phyloP scores from a whole-genome alignment of 805 yeast genomes.

The Wickerhamiella brachini region DNA sequence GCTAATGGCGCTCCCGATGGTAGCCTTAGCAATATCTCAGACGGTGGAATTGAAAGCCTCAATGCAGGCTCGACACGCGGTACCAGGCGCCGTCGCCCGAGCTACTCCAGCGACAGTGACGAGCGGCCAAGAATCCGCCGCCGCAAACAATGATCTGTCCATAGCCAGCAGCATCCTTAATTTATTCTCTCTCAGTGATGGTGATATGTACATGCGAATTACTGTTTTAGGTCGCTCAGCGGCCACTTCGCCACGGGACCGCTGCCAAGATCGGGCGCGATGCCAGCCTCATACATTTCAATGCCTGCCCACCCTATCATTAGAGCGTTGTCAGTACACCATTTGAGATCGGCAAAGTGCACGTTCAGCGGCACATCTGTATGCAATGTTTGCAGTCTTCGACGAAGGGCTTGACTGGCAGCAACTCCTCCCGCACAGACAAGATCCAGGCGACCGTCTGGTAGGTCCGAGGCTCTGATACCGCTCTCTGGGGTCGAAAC shows the following conservation, averaged over 20 bases:
- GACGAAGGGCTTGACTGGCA: slow-evolving; percentile 36
- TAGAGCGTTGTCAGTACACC: slow-evolving; percentile 90
- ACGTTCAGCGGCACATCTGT: slow-evolving; percentile 22
- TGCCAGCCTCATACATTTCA: slow-evolving; percentile 52
- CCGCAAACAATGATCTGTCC: too few species aligned
- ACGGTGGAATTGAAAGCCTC: too few species aligned
- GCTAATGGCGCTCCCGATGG: too few species aligned
- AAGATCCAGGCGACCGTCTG: slow-evolving; percentile 28
- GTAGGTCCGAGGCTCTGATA: slow-evolving; percentile 17
- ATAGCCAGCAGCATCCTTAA: too few species aligned
- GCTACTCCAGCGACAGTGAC: too few species aligned
- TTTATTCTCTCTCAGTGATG: not conserved
- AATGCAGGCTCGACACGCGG: too few species aligned
- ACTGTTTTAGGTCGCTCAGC: slow-evolving; percentile 31
- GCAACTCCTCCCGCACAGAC: slow-evolving; percentile 95
- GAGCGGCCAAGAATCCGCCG: too few species aligned
- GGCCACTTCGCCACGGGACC: slow-evolving; percentile 82
- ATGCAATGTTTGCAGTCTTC: slow-evolving; percentile 16
- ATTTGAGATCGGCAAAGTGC: slow-evolving; percentile 51
- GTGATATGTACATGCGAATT: not conserved
- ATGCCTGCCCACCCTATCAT: slow-evolving; percentile 99
- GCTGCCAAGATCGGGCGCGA: slow-evolving; percentile 37
- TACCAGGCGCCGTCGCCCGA: too few species aligned
- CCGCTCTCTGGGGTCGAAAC: not conserved
- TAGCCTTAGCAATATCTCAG: too few species aligned